Percentiles rank a stretch among this genome's conserved stretches.
Conservation (phyloP, 306 rosid genomes). For the Hippophae tibetana region DNA sequence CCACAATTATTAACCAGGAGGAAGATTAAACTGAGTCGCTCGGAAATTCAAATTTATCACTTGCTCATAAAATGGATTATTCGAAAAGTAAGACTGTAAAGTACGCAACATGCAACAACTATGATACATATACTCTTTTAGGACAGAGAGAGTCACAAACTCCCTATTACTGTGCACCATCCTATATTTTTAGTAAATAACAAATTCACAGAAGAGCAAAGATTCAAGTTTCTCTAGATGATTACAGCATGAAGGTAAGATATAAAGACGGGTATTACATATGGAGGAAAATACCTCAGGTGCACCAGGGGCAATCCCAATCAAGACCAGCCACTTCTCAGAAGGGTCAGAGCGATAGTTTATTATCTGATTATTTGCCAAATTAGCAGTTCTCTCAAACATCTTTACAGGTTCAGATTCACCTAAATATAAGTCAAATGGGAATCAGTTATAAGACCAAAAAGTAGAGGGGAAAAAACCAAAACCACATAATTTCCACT, state of each 20-base stretch:
- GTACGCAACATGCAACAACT: too few species aligned
- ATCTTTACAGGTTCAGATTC: conserved; percentile 93
- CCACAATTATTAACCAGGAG: too few species aligned
- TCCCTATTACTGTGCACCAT: too few species aligned
- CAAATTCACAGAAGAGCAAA: neutral
- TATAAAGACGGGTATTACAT: conserved; percentile 1
- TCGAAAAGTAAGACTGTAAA: too few species aligned
- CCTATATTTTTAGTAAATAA: too few species aligned
- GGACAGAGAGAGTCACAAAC: too few species aligned
- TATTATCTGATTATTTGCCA: conserved; percentile 90
- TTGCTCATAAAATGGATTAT: too few species aligned
- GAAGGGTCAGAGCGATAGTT: conserved; percentile 96
- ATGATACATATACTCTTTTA: too few species aligned
- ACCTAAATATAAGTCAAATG: conserved; percentile 39
- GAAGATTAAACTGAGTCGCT: too few species aligned
- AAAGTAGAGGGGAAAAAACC: neutral
- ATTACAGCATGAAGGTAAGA: neutral
- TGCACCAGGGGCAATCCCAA: conserved; percentile 98
- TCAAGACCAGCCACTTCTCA: conserved; percentile 98
- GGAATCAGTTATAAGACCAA: conserved; percentile 11
- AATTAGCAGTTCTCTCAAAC: conserved; percentile 90
- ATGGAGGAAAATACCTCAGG: conserved; percentile 62
- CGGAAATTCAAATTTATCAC: too few species aligned
- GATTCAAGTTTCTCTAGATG: neutral
- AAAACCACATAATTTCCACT: conserved; percentile 7